Conservation (phyloP, 768 basidiomycete genomes). For the Leucocoprinus birnbaumii region DNA sequence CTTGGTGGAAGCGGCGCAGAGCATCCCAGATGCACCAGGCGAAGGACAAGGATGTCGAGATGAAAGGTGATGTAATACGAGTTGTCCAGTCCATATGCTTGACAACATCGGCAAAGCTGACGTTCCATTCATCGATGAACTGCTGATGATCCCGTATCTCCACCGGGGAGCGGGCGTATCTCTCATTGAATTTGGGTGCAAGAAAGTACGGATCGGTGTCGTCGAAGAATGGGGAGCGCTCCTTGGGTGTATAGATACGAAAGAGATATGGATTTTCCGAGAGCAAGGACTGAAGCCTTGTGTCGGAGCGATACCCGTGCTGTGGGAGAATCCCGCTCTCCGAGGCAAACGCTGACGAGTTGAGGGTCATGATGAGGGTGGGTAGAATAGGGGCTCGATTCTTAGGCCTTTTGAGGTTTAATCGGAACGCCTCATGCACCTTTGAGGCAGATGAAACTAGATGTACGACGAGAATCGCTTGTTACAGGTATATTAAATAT, state of each 20-base stretch:
- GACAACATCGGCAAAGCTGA: conserved; percentile 61
- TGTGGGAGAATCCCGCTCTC: conserved; percentile 50
- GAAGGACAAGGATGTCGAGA: conserved; percentile 79
- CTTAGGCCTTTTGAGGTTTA: conserved; percentile 12
- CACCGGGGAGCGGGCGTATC: conserved; percentile 33
- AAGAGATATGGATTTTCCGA: conserved; percentile 72
- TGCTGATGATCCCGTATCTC: conserved; percentile 23
- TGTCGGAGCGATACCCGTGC: conserved; percentile 66
- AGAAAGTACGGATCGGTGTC: conserved; percentile 63
- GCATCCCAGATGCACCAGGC: conserved; percentile 85
- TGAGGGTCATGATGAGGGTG: conserved; percentile 22
- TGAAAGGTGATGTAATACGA: conserved; percentile 63
- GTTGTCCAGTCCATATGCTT: conserved; percentile 79
- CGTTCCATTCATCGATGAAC: conserved; percentile 25
- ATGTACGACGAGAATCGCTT: not conserved
- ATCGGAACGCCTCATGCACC: conserved; percentile 28
- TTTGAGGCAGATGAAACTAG: conserved; percentile 27
- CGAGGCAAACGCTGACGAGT: conserved; percentile 20
- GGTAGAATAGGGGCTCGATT: not conserved
- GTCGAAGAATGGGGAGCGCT: conserved; percentile 50
- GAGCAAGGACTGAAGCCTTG: conserved; percentile 59
- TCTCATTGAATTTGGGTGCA: conserved; percentile 61
- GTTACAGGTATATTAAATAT: not conserved
- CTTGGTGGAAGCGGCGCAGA: conserved; percentile 65
- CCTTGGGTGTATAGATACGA: conserved; percentile 76